Evolutionary conservation across 2,329 filamentous ascomycete species (phyloP), one percentile per base, ranked within the genome.

Genomic region (Madurella mycetomatis): DNA sequence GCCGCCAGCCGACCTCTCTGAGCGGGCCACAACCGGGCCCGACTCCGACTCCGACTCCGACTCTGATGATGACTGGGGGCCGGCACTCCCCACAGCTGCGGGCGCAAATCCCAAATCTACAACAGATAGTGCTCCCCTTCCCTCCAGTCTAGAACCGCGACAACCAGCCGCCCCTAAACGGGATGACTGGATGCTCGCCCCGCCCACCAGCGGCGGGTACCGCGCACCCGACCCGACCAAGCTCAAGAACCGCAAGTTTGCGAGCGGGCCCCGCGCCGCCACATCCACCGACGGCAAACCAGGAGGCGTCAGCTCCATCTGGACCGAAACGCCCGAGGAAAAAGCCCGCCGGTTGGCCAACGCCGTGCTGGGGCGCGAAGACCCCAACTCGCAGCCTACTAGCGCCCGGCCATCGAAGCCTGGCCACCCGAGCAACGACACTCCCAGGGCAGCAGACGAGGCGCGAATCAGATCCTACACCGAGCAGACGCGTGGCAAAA

Each of bases 321-420:
- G 92, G 92, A 92, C 90, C 0, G 92, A 97, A 70, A 96, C 90
- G 9, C 88, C 90, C 0, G 88, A 92, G 67, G 82, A 96, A 71
- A 95, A 95, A 70, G 83, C 88, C 54, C 85, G 87, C 69, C 80
- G 90, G 40, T 72, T 96, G 18, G 85, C 87, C 63, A 85, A 95
- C 67, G 84, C 94, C 50, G 87, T 95, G 11, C 80, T 96, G 62
- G 92, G 92, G 0, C 82, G 92, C 2, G 73, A 73, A 16, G 72
- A 73, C 25, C 71, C 76, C 3, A 51, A 58, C 41, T 37, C 34
- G 9, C 34, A 37, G 41, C 53, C 25, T 25, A 25, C 25, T 7
- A 25, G 25, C 25, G 25, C 25, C 25, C 60, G 45, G n/a, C 46
- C 39, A 62, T 77, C 83, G 31, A 81, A 63, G 80, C 80, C 59